Conservation (phyloP, 1,284 basidiomycete species). For the Acaromyces ingoldii region DNA sequence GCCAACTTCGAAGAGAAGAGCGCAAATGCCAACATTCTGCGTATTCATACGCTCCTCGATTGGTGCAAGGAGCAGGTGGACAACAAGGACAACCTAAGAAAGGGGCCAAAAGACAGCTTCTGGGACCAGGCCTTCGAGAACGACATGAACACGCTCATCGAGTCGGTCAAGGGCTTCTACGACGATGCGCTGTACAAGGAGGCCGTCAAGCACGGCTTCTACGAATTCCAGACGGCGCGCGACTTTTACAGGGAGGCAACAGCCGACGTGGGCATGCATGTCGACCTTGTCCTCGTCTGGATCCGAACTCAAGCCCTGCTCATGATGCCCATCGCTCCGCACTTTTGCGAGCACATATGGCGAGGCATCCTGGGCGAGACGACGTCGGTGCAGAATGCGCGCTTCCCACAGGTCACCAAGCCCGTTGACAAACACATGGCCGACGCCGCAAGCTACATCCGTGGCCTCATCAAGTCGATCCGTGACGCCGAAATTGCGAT, state of each 20-base stretch:
- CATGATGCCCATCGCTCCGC: constrained; percentile 83
- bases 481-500: constrained; percentile 75
- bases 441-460: constrained; percentile 68
- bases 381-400: constrained; percentile 73
- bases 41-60: constrained; percentile 80
- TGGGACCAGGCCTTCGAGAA: constrained; percentile 82
- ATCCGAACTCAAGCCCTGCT: constrained; percentile 75
- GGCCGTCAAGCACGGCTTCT: constrained; percentile 90
- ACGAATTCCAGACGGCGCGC: constrained; percentile 84
- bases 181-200: constrained; percentile 87
- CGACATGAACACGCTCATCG: constrained; percentile 81
- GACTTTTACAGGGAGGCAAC: constrained; percentile 95
- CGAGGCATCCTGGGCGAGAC: constrained; percentile 65
- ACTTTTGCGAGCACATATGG: constrained; percentile 93
- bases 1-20: constrained; percentile 98
- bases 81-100: constrained; percentile 64
- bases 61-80: constrained; percentile 81
- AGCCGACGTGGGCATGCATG: constrained; percentile 80
- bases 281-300: constrained; percentile 68
- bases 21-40: constrained; percentile 93
- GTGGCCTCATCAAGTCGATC: constrained; percentile 76
- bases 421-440: constrained; percentile 59
- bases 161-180: constrained; percentile 61
- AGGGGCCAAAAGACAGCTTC: constrained; percentile 49
- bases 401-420: constrained; percentile 64